These are phyloP conservation scores for Starmerella etchellsii DNA, from an alignment of 805 yeast genomes.

Conservation along the genomic window DNA sequence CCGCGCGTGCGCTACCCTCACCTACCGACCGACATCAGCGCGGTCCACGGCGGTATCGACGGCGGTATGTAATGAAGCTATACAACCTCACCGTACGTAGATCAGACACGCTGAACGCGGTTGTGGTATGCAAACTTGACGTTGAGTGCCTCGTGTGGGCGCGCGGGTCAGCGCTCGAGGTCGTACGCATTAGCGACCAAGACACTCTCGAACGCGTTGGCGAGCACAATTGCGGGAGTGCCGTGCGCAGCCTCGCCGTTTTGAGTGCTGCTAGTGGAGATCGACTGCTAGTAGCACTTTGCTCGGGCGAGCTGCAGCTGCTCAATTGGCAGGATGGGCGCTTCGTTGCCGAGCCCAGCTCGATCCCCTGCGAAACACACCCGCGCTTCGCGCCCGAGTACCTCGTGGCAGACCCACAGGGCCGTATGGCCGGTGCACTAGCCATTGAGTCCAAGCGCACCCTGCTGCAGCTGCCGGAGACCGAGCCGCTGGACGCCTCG, in stretches of 20 bases:
- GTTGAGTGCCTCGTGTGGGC: conserved; percentile 51
- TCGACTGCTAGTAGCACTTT: conserved; percentile 23
- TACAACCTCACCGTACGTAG: conserved; percentile 45
- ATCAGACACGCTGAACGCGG: conserved; percentile 40
- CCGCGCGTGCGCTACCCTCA: too few relatives aligned
- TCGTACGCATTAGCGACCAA: conserved; percentile 40
- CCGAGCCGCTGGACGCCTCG: not conserved
- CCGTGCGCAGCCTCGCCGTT: not conserved
- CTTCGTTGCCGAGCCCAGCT: too few relatives aligned
- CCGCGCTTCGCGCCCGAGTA: conserved; percentile 30
- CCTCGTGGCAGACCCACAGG: conserved; percentile 53
- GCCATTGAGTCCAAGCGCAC: conserved; percentile 65
- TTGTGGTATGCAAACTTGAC: conserved; percentile 59
- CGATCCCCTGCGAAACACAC: not conserved
- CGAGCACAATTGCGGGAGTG: conserved; percentile 38
- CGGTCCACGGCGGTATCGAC: too few relatives aligned
- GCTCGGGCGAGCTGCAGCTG: conserved; percentile 32
- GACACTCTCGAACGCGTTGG: conserved; percentile 41
- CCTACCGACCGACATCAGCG: too few relatives aligned
- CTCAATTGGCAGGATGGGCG: not conserved
- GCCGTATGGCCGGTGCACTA: conserved; percentile 54
- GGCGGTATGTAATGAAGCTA: conserved; percentile 4
- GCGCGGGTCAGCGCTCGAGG: conserved; percentile 40
- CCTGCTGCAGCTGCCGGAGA: conserved; percentile 31
- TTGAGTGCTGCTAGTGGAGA: not conserved